These are phyloP conservation scores for Diaporthe velutina DNA, from an alignment of 2,329 filamentous ascomycete species.

Conservation along the genomic window DNA sequence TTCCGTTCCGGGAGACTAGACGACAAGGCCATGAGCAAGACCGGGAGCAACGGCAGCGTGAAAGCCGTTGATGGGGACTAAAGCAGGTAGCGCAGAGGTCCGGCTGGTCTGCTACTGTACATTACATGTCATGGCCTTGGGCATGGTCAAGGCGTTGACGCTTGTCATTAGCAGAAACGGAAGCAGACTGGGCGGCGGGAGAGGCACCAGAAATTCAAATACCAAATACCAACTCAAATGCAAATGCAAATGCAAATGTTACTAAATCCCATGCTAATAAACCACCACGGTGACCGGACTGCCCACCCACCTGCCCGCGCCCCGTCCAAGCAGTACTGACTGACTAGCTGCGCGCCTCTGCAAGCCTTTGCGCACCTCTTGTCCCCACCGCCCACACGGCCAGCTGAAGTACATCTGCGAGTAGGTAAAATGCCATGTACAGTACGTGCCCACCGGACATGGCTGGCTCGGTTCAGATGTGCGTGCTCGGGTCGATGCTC, in stretches of 20 bases:
- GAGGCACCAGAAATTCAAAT: constrained; percentile 7
- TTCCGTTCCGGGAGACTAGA: constrained; percentile 3
- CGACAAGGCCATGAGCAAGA: not conserved
- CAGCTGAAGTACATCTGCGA: not conserved
- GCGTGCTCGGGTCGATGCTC: constrained; percentile 10
- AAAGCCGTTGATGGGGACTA: constrained; percentile 29
- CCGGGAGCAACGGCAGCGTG: constrained; percentile 20
- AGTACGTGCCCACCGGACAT: not conserved
- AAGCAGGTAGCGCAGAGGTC: constrained; percentile 18
- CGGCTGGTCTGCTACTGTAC: constrained; percentile 1
- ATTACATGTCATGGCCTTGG: not conserved
- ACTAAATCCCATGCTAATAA: constrained; percentile 17
- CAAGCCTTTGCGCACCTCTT: not conserved
- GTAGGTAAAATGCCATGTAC: not conserved
- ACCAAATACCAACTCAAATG: not conserved
- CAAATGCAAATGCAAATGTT: constrained; percentile 6
- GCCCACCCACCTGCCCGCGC: not conserved
- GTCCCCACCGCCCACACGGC: not conserved
- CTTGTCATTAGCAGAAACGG: constrained; percentile 6
- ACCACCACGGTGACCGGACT: not conserved
- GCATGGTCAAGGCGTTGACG: constrained; percentile 6
- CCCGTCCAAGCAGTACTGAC: not conserved
- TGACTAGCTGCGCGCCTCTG: constrained; percentile 3
- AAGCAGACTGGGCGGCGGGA: not conserved
- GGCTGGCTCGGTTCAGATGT: not conserved